A percentile compares a stretch with the other conserved stretches of the same genome.
These are phyloP conservation scores for Chalciporus chontae DNA, from an alignment of 768 basidiomycete genomes.

Conservation along the genomic window DNA sequence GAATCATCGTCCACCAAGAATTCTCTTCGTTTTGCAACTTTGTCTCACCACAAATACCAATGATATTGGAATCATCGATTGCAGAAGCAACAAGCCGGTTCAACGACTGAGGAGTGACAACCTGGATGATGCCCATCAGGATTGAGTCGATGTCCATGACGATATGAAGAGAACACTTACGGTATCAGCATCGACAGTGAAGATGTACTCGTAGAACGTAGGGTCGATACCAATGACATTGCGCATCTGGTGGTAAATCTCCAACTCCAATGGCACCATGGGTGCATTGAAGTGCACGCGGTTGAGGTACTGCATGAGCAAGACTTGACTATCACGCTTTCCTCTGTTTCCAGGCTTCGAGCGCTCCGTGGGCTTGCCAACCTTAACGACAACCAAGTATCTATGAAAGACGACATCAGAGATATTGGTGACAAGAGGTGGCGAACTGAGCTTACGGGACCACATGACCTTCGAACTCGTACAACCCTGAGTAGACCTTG, in stretches of 20 bases:
- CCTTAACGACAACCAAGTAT: constrained; percentile 61
- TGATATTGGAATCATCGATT: constrained; percentile 57
- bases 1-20: constrained; percentile 79
- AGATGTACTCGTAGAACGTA: constrained; percentile 73
- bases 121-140: constrained; percentile 34
- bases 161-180: constrained; percentile 29
- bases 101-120: constrained; percentile 60
- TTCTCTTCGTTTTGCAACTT: constrained; percentile 63
- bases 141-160: not conserved
- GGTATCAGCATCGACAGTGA: constrained; percentile 69
- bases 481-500: constrained; percentile 66
- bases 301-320: constrained; percentile 65
- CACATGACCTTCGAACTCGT: constrained; percentile 69
- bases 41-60: constrained; percentile 70
- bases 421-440: not conserved
- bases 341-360: constrained; percentile 65
- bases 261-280: constrained; percentile 63
- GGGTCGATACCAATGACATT: constrained; percentile 73
- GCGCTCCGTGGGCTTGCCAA: constrained; percentile 65
- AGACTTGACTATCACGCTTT: constrained; percentile 66
- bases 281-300: constrained; percentile 65
- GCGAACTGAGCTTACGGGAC: constrained; percentile 45
- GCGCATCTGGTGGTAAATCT: constrained; percentile 73
- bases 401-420: constrained; percentile 25
- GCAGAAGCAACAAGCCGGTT: constrained; percentile 64